A percentile compares a stretch with the other conserved stretches of the same genome.
These are phyloP conservation scores for Aspergillus proliferans DNA, from an alignment of 2,329 filamentous ascomycete genomes.

Conservation along the genomic window DNA sequence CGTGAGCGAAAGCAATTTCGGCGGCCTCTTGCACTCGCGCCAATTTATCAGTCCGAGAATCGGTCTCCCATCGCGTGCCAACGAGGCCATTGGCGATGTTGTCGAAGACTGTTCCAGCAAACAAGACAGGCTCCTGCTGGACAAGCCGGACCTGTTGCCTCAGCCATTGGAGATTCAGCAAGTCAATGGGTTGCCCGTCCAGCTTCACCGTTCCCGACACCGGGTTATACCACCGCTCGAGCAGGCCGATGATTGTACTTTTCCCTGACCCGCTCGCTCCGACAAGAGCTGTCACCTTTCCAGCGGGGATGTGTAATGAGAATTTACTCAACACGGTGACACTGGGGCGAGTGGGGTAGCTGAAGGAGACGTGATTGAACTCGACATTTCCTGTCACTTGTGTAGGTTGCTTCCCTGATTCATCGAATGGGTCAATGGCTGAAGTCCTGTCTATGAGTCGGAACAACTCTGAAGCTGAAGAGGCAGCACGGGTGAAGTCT, in stretches of 20 bases:
- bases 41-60: constrained; percentile 40
- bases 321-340: constrained; percentile 10
- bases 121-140: constrained; percentile 17
- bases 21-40: constrained; percentile 37
- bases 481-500: no score
- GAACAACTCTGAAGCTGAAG: no score
- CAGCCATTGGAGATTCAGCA: constrained; percentile 45
- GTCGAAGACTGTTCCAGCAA: constrained; percentile 17
- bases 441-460: no score
- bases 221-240: constrained; percentile 61
- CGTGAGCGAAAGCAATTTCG: constrained; percentile 39
- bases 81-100: constrained; percentile 41
- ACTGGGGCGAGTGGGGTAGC: constrained; percentile 13
- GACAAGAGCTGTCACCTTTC: constrained; percentile 49
- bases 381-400: no score
- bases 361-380: constrained; percentile 17
- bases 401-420: no score
- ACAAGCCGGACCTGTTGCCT: constrained; percentile 16
- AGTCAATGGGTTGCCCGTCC: constrained; percentile 55
- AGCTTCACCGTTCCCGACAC: constrained; percentile 57
- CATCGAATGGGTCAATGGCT: no score
- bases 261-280: constrained; percentile 53
- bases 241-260: constrained; percentile 58
- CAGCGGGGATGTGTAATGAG: constrained; percentile 31
- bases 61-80: constrained; percentile 5